Base-by-base conservation (phyloP, 2,329 filamentous ascomycete species). In the Cordyceps tenuipes region DNA sequence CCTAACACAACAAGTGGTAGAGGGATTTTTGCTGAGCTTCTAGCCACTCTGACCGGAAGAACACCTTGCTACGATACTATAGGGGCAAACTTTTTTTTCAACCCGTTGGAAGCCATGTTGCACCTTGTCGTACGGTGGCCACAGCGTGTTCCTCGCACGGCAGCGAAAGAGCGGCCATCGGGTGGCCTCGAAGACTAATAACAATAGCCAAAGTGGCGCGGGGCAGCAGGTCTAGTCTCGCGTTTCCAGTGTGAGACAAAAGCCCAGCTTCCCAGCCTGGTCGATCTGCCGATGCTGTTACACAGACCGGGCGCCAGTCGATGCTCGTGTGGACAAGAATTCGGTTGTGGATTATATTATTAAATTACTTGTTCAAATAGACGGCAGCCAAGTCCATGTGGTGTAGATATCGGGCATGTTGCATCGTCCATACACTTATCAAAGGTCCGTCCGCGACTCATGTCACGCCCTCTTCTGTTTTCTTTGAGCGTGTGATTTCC, bases 181-280 rank as follows among this genome's bases (percentile, higher is more conserved):
- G 15, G 39, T 43, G 13, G 39, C 39, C 13, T n/a, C 39, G 39
- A 43, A 15, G 39, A 15, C 39, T 15, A 15, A 17, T 15, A n/a
- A 23, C 23, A 23, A 4, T 4, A 15, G 13, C 43, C 43, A 46
- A 46, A n/a, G 43, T 46, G 43, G 43, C 43, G 43, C 44, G 44
- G 21, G 44, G 43, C 46, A 21, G 43, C 46, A 21, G 55, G 46
- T n/a, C 46, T 43, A 12, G 47, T 23, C 3, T 23, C 56, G 56
- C 47, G 36, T 58, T 51, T 58, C 56, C 49, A 34, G n/a, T 6
- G 47, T 51, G 47, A 58, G 56, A 51, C 55, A 49, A 21, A 21
- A n/a, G 19, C 31, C 54, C 21, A 21, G 21, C 41, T 41, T 31
- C 13, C 26, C 52, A 46, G 17, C 13, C 31, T 39, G 39, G 31